A percentile compares a stretch with the other conserved stretches of the same genome.
Conservation (phyloP, 2,329 filamentous ascomycete species). For the Aspergillus ibericus region DNA sequence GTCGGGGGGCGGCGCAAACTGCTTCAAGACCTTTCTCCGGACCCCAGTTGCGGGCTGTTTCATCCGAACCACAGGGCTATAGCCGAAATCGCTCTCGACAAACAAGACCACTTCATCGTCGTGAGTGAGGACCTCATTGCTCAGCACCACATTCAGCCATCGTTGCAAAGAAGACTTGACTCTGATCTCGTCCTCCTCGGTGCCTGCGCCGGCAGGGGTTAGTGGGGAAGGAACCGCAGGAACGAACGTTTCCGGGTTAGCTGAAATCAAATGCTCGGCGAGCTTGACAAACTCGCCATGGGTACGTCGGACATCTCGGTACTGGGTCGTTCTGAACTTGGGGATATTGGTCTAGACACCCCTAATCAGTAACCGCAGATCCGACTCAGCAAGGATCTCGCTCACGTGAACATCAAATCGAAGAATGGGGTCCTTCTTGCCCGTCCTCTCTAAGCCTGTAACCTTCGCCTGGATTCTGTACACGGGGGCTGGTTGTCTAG, state of each 20-base stretch:
- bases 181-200: constrained; percentile 88
- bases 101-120: constrained; percentile 98
- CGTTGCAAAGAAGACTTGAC: constrained; percentile 88
- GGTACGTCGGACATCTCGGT: constrained; percentile 91
- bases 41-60: constrained; percentile 97
- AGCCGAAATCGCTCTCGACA: constrained; percentile 98
- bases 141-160: constrained; percentile 93
- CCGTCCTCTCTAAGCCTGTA: constrained; percentile 85
- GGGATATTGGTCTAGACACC: constrained; percentile 85
- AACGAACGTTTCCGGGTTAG: constrained; percentile 94
- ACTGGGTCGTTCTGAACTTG: constrained; percentile 95
- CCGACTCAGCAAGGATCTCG: constrained; percentile 6
- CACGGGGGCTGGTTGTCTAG: constrained; percentile 59
- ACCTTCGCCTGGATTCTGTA: constrained; percentile 94
- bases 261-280: constrained; percentile 92
- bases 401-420: constrained; percentile 95
- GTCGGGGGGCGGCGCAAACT: constrained; percentile 95
- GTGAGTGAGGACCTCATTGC: constrained; percentile 86
- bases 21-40: constrained; percentile 91
- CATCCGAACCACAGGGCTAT: constrained; percentile 91
- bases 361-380: constrained; percentile 7
- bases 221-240: constrained; percentile 93
- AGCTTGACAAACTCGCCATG: constrained; percentile 96
- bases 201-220: constrained; percentile 90
- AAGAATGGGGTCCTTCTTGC: constrained; percentile 92